Evolutionary conservation across 306 rosid genomes (phyloP), one percentile per base, ranked within the genome.

Genomic region (Fragaria vesca): DNA sequence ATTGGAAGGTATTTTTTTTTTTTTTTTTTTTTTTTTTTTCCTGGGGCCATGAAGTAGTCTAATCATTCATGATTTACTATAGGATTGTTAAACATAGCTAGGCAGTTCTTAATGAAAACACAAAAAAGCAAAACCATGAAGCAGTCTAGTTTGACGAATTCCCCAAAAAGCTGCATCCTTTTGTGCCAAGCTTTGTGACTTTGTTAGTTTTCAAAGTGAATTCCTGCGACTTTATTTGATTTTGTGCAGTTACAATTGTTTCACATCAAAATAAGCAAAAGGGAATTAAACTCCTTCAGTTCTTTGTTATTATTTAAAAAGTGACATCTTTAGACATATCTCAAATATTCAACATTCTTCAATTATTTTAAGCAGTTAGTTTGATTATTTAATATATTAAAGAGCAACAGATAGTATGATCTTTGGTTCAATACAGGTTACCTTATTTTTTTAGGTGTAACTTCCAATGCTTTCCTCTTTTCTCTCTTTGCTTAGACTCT

Each of bases 121-220:
- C 34, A 26, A 28, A 73, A 63, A 63, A 63, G 45, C 34, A 63
- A 72, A 16, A 66, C 76, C 68, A 46, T 16, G 21, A 18, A 80
- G 28, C 40, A 20, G 75, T 57, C 45, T 34, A 68, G 73, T 72
- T 80, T 66, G 81, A 72, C 81, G 77, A 80, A 51, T 72, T 65
- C 12, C 60, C 40, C 48, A 65, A 75, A 71, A 75, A 62, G 78
- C 78, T 69, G 76, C 75, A 32, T 52, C 32, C 46, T 83, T 79
- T 61, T 62, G 58, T 60, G 50, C 57, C 26, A 60, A 74, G 58
- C 36, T 42, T 57, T 46, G 46, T 28, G 8, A 20, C 28, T 70
- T 12, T 72, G 24, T 63, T 45, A 43, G 20, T 16, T 36, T 50
- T 69, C 72, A 34, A 50, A 58, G 69, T 32, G 62, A 46, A 63